Evolutionary conservation across 768 basidiomycete species (phyloP).

Genomic region (Roridomyces roridus): DNA sequence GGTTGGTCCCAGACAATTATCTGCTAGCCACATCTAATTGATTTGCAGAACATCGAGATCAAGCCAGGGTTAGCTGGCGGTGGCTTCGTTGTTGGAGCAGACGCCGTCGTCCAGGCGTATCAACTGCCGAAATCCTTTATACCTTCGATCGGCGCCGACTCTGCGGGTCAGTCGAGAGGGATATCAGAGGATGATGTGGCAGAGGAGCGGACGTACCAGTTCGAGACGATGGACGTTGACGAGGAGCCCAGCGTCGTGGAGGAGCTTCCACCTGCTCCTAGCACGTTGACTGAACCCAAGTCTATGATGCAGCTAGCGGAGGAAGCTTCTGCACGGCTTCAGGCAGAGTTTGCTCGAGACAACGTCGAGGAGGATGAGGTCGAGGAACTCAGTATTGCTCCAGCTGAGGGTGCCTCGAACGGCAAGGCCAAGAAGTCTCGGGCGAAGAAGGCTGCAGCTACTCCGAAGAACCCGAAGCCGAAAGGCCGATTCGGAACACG

Average conservation of each 20-base stretch:
- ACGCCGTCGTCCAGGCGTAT: conserved; percentile 76
- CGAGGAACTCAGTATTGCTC: conserved; percentile 1
- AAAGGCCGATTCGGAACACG: conserved; percentile 20
- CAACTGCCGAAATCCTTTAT: conserved; percentile 61
- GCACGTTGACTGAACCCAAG: conserved; percentile 45
- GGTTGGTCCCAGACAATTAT: too few species aligned
- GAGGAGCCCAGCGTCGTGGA: conserved; percentile 38
- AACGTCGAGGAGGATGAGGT: conserved; percentile 6
- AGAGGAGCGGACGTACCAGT: conserved; percentile 41
- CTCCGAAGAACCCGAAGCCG: conserved; percentile 17
- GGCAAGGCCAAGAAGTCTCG: conserved; percentile 18
- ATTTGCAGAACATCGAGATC: conserved; percentile 16
- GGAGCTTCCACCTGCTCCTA: background rate
- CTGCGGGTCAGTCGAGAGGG: conserved; percentile 23
- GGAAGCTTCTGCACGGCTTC: conserved; percentile 32
- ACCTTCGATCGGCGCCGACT: conserved; percentile 10
- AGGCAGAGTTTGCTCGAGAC: conserved; percentile 17
- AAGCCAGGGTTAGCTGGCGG: conserved; percentile 31
- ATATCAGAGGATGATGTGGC: conserved; percentile 26
- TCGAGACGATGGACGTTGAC: conserved; percentile 44
- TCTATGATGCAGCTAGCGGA: conserved; percentile 74
- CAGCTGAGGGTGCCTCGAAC: conserved; percentile 4
- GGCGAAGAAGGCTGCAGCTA: conserved; percentile 5
- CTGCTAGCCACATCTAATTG: background rate
- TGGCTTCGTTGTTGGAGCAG: conserved; percentile 74